phyloP scores from a whole-genome alignment of 352 stramenopile genomes.

The Phytopythium boreale region DNA sequence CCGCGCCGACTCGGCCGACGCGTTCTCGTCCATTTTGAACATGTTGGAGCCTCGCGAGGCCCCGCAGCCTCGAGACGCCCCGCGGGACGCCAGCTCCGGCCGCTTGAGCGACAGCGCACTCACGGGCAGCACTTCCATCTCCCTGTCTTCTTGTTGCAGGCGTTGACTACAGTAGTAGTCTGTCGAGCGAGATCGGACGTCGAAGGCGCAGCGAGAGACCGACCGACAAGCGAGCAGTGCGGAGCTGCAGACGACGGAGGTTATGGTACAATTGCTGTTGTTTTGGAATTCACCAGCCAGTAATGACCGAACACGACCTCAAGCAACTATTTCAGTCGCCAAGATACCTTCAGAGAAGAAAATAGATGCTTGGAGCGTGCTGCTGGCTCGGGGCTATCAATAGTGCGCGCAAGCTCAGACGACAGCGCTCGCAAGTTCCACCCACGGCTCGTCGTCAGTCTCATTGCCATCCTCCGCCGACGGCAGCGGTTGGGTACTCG shows the following conservation, averaged over 20 bases:
- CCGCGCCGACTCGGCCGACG: constrained; percentile 14
- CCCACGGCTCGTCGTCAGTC: background rate
- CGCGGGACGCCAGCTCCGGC: constrained; percentile 35
- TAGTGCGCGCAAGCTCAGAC: background rate
- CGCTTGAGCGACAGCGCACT: constrained; percentile 29
- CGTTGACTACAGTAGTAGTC: too few relatives aligned
- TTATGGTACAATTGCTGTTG: too few relatives aligned
- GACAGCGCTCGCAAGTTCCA: background rate
- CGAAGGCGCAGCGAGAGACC: too few relatives aligned
- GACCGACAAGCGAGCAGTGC: too few relatives aligned
- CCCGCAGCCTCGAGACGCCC: constrained; percentile 19
- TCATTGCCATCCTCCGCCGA: background rate
- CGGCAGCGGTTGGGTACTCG: background rate
- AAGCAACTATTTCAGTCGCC: background rate
- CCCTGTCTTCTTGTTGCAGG: background rate
- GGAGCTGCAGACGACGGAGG: too few relatives aligned
- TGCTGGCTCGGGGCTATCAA: background rate
- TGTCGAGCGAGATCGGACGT: too few relatives aligned
- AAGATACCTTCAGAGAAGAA: background rate
- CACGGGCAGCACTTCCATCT: constrained; percentile 36
- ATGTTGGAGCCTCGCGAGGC: constrained; percentile 15
- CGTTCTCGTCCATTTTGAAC: constrained; percentile 59
- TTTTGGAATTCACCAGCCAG: too few relatives aligned
- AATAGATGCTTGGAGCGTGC: background rate
- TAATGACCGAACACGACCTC: background rate